A percentile compares a stretch with the other conserved stretches of the same genome.
These are phyloP conservation scores for Trichoderma koningiopsis DNA, from an alignment of 2,329 filamentous ascomycete genomes.

Conservation along the genomic window DNA sequence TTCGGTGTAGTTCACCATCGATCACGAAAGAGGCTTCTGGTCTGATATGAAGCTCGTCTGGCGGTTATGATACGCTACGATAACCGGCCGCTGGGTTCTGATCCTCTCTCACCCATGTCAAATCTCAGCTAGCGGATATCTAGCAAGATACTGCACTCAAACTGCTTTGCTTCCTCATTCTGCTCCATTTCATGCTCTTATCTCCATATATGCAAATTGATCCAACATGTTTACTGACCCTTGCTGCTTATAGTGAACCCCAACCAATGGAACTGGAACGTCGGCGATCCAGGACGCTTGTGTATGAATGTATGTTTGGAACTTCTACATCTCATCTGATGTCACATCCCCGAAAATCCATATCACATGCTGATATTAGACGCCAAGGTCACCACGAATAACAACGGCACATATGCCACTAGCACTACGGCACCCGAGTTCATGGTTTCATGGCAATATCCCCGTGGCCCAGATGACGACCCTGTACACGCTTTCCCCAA, in stretches of 20 bases:
- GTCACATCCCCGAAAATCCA: neutral
- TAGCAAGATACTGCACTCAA: neutral
- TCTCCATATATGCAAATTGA: neutral
- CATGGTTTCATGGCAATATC: conserved; percentile 57
- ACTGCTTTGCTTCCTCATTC: neutral
- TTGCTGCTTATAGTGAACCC: conserved; percentile 49
- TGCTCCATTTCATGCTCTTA: too few relatives aligned
- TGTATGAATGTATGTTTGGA: conserved; percentile 55
- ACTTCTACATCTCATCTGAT: neutral
- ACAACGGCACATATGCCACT: conserved; percentile 54
- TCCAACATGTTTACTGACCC: neutral
- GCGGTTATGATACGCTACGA: neutral
- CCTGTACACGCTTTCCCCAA: conserved; percentile 60
- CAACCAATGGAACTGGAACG: conserved; percentile 55
- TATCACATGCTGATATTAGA: neutral
- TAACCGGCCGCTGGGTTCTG: neutral
- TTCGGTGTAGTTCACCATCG: neutral
- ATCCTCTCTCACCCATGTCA: neutral
- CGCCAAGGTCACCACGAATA: conserved; percentile 49
- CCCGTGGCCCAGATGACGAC: conserved; percentile 42
- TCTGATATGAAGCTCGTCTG: neutral
- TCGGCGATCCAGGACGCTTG: conserved; percentile 43
- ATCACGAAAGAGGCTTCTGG: neutral
- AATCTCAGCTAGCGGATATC: neutral
- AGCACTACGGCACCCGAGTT: conserved; percentile 50